A percentile compares a stretch with the other conserved stretches of the same genome.
Evolutionary conservation across 2,329 filamentous ascomycete genomes (phyloP).

Genomic region (Pestalotiopsis sp.): DNA sequence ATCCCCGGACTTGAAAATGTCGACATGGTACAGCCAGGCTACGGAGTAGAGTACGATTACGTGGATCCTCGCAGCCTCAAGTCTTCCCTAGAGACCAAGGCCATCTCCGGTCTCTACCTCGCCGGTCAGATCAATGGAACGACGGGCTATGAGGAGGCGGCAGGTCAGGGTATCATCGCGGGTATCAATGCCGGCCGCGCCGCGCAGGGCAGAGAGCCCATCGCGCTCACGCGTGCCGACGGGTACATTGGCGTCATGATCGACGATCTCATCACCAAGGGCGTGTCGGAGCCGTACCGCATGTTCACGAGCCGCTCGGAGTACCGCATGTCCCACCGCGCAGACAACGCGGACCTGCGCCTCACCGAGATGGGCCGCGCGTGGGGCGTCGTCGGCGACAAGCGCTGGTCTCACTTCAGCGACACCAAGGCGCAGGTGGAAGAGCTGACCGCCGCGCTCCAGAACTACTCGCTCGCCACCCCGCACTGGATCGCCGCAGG

Average conservation of each 20-base stretch:
- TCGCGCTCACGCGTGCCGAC: slow-evolving; percentile 78
- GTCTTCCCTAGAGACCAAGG: slow-evolving; percentile 91
- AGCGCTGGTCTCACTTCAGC: slow-evolving; percentile 73
- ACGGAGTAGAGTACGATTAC: slow-evolving; percentile 98
- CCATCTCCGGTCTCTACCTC: slow-evolving; percentile 84
- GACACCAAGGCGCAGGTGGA: slow-evolving; percentile 69
- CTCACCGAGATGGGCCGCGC: slow-evolving; percentile 78
- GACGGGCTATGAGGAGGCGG: slow-evolving; percentile 96
- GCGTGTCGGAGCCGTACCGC: slow-evolving; percentile 93
- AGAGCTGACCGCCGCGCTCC: slow-evolving; percentile 65
- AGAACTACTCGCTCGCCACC: slow-evolving; percentile 58
- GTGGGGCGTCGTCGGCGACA: slow-evolving; percentile 78
- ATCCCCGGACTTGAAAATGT: slow-evolving; percentile 88
- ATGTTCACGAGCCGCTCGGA: slow-evolving; percentile 98
- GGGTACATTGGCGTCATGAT: slow-evolving; percentile 99
- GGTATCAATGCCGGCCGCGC: slow-evolving; percentile 93
- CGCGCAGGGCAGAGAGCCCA: slow-evolving; percentile 64
- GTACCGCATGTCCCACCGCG: slow-evolving; percentile 88
- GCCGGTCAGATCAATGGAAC: slow-evolving; percentile 98
- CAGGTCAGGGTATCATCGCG: slow-evolving; percentile 88
- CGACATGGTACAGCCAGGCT: slow-evolving; percentile 90
- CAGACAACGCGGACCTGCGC: slow-evolving; percentile 91
- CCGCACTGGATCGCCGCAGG: slow-evolving; percentile 71
- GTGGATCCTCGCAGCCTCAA: slow-evolving; percentile 88
- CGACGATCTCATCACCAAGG: slow-evolving; percentile 95